phyloP scores from a whole-genome alignment of 148 eudicot genomes.

The Vaccinium darrowii region DNA sequence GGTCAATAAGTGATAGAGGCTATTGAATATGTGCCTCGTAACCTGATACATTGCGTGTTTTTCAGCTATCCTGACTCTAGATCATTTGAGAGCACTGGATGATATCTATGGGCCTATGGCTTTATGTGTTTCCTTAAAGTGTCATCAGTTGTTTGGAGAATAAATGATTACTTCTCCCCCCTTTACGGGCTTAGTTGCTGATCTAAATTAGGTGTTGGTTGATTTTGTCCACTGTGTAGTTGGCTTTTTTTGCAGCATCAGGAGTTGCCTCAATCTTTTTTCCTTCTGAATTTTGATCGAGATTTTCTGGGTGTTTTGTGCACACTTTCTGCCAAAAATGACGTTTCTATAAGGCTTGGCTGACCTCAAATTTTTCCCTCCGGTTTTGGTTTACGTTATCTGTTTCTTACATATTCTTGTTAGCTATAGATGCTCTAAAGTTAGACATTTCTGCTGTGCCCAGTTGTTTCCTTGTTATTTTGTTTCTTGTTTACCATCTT shows the following conservation, averaged over 20 bases:
- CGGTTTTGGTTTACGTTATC: background rate
- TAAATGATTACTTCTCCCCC: background rate
- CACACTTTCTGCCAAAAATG: background rate
- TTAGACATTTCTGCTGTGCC: background rate
- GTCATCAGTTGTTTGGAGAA: background rate
- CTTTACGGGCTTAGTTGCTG: background rate
- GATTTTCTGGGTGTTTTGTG: background rate
- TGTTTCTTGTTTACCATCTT: background rate
- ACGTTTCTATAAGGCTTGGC: background rate
- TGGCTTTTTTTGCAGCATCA: background rate
- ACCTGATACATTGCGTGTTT: background rate
- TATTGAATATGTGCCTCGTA: background rate
- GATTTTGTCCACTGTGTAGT: background rate
- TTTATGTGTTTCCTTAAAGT: background rate
- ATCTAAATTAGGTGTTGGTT: background rate
- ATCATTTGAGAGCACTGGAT: background rate
- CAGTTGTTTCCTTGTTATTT: background rate
- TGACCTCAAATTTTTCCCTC: background rate
- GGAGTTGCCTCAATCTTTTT: background rate
- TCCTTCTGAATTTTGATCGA: slow-evolving; percentile 1
- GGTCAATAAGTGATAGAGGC: background rate
- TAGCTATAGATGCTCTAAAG: background rate
- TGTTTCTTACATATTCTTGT: slow-evolving; percentile 1
- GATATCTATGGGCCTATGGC: background rate
- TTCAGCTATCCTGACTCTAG: background rate